Evolutionary conservation across 2,329 filamentous ascomycete species (phyloP), one percentile per base, ranked within the genome.

Genomic region (Trichophyton benhamiae): DNA sequence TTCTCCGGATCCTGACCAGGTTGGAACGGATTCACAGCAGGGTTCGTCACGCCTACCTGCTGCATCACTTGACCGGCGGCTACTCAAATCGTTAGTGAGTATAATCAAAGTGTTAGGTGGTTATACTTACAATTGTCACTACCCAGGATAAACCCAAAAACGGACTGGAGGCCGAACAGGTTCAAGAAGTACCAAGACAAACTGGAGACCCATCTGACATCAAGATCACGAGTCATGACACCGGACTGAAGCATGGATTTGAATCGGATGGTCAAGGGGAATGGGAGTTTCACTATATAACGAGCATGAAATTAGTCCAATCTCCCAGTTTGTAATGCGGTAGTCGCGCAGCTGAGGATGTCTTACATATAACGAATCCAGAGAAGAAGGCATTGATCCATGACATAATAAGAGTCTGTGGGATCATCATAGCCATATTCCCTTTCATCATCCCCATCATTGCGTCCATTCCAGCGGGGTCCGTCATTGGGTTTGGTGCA

Each of bases 381-480:
- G 90, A 95, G 71, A 99, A 99, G 73, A 97, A 99, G 0, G 94
- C 91, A 77, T 99, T 99, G 74, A 99, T 97, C 94, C 94, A 99
- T 67, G 92, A 94, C 94, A 99, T 99, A 68, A 99, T 99, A 72
- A 99, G 77, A 4, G 91, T 97, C 76, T 99, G 96, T 57, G 94
- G 94, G 62, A 99, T 90, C 79, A 99, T 97, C 94, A 97, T 99
- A 66, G 94, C 92, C 88, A 99, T 96, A 73, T 99, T 96, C 62
- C 91, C 91, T 83, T 99, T 99, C 89, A 99, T 95, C 90, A 96
- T 96, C 67, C 94, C 92, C 94, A 99, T 99, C 94, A 99, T 99
- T 67, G 91, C 92, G 72, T 99, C 95, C 94, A 99, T 99, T 62
- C 89, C 90, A 57, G 87, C 87, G 22, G 95, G 95, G 74, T 99